phyloP scores from a whole-genome alignment of 768 basidiomycete genomes.

The Pleurotus giganteus region DNA sequence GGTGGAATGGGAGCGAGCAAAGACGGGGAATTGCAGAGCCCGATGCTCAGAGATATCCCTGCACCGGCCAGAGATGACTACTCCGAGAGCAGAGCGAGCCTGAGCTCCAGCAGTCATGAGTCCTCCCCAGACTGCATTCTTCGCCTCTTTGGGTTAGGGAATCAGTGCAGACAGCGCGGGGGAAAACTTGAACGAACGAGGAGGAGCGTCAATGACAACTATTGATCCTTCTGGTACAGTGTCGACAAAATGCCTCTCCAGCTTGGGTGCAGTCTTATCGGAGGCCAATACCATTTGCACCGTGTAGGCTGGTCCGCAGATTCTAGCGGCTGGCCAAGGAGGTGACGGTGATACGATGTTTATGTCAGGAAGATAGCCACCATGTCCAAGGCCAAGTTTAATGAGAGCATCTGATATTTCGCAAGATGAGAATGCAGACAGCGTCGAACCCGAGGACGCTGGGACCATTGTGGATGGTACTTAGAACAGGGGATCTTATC shows the following conservation, averaged over 20 bases:
- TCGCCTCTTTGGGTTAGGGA: constrained; percentile 44
- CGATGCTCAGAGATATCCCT: constrained; percentile 83
- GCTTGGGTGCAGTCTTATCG: constrained; percentile 59
- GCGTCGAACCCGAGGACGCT: constrained; percentile 17
- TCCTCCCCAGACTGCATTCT: constrained; percentile 90
- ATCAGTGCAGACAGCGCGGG: constrained; percentile 18
- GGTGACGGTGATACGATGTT: constrained; percentile 48
- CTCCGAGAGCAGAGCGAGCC: constrained; percentile 66
- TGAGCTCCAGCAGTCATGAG: constrained; percentile 87
- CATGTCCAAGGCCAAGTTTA: constrained; percentile 68
- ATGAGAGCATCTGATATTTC: constrained; percentile 89
- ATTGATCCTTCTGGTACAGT: constrained; percentile 61
- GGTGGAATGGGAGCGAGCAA: constrained; percentile 78
- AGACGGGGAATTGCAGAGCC: constrained; percentile 71
- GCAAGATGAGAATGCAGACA: constrained; percentile 59
- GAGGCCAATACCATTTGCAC: constrained; percentile 73
- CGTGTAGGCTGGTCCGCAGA: constrained; percentile 83
- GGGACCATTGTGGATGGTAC: not conserved
- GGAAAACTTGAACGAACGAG: constrained; percentile 41
- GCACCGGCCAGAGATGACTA: constrained; percentile 81
- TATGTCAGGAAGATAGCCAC: constrained; percentile 83
- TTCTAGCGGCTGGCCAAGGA: constrained; percentile 25
- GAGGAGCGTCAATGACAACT: constrained; percentile 73
- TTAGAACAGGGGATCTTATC: not conserved
- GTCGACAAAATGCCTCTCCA: constrained; percentile 80